These are phyloP conservation scores for Fragaria vesca DNA, from an alignment of 306 rosid genomes.

Conservation along the genomic window DNA sequence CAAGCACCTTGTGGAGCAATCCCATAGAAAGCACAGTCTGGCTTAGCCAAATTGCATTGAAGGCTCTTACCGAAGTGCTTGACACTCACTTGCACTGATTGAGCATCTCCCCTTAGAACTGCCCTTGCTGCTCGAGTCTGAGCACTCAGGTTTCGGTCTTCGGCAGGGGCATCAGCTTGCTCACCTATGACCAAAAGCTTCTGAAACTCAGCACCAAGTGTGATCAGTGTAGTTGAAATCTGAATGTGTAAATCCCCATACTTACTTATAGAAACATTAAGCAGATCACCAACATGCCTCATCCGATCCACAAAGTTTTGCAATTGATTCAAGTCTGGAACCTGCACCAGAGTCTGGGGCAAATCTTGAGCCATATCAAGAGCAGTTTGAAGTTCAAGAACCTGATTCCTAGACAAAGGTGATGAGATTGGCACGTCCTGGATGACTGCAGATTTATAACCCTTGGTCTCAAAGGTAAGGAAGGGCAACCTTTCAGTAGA, in stretches of 20 bases:
- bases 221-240: slow-evolving; percentile 75
- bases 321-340: slow-evolving; percentile 80
- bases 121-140: slow-evolving; percentile 67
- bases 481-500: slow-evolving; percentile 71
- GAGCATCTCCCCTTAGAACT: slow-evolving; percentile 71
- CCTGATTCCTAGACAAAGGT: slow-evolving; percentile 65
- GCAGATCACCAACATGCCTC: slow-evolving; percentile 80
- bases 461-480: slow-evolving; percentile 77
- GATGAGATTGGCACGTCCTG: slow-evolving; percentile 90
- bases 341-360: slow-evolving; percentile 90
- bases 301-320: slow-evolving; percentile 87
- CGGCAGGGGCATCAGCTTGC: slow-evolving; percentile 62
- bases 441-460: slow-evolving; percentile 78
- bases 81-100: slow-evolving; percentile 86
- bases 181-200: slow-evolving; percentile 75
- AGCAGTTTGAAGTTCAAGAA: slow-evolving; percentile 76
- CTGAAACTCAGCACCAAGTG: slow-evolving; percentile 83
- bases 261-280: slow-evolving; percentile 73
- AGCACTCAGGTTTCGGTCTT: slow-evolving; percentile 73
- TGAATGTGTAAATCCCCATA: slow-evolving; percentile 76
- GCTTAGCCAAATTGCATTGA: slow-evolving; percentile 84
- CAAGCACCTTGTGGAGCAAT: slow-evolving; percentile 77
- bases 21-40: slow-evolving; percentile 97
- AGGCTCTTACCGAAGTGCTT: slow-evolving; percentile 92
- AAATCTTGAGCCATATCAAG: slow-evolving; percentile 81